Conservation (phyloP, 768 basidiomycete species). For the Infundibulicybe gibba region DNA sequence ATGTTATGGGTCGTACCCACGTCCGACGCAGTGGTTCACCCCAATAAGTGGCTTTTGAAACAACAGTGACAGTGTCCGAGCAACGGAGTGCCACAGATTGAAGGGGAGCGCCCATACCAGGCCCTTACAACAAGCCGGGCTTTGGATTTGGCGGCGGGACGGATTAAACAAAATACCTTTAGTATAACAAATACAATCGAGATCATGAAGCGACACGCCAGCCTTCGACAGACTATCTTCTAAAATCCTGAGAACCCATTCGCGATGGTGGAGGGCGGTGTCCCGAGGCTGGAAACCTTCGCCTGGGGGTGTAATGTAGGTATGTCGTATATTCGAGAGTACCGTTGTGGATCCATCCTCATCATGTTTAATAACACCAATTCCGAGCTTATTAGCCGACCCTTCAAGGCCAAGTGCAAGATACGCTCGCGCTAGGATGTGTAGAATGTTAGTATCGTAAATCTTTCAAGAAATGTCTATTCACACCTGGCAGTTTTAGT, state of each 20-base stretch:
- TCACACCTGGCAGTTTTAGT: slow-evolving; percentile 33
- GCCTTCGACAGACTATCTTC: slow-evolving; percentile 71
- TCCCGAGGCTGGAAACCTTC: slow-evolving; percentile 97
- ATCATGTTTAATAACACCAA: slow-evolving; percentile 84
- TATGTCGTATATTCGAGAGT: slow-evolving; percentile 91
- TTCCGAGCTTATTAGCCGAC: slow-evolving; percentile 96
- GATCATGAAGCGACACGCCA: slow-evolving; percentile 62
- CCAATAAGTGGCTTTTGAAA: slow-evolving; percentile 91
- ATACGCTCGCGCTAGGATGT: slow-evolving; percentile 54
- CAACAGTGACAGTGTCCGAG: slow-evolving; percentile 83
- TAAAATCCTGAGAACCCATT: slow-evolving; percentile 87
- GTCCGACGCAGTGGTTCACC: slow-evolving; percentile 99
- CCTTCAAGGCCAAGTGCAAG: slow-evolving; percentile 97
- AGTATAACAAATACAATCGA: slow-evolving; percentile 96
- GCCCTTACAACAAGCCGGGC: slow-evolving; percentile 42
- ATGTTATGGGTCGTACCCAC: slow-evolving; percentile 42
- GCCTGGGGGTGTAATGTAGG: slow-evolving; percentile 98
- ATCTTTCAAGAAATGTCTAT: background rate
- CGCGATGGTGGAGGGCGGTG: slow-evolving; percentile 92
- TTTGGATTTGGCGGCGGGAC: background rate
- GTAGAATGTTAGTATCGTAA: too few relatives aligned
- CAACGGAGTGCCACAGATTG: slow-evolving; percentile 94
- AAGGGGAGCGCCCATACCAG: slow-evolving; percentile 98
- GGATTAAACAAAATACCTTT: slow-evolving; percentile 72
- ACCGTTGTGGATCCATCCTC: slow-evolving; percentile 71